Base-by-base conservation (phyloP, 345 rosid species). In the Salix purpurea region DNA sequence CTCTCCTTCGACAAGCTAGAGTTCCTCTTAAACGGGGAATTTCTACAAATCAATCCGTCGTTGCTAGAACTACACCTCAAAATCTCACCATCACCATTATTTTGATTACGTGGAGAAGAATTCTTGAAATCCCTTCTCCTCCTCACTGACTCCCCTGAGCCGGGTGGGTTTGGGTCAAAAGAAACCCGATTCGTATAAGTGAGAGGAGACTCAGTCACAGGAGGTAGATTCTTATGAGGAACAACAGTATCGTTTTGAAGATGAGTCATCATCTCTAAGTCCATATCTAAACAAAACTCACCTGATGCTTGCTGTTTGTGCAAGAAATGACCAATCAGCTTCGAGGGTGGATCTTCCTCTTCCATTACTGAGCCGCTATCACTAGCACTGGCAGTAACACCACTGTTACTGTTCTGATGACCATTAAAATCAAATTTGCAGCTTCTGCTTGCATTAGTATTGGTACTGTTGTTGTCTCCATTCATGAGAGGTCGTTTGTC, bases 241-340 rank as follows among this genome's bases (percentile, higher is more conserved):
- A 32, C 32, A 32, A 34, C 30, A 1, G 62, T 7, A 6, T 72
- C 73, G 68, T 58, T 72, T 48, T 85, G 88, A 37, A 90, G 89
- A 87, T 94, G 62, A 58, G 28, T 94, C 4, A 83, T 88, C 91
- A 92, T 94, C 68, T 85, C 88, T 61, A 88, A 78, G 80, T 94
- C 97, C 83, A 91, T 78, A 83, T 94, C 97, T n/a, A 94, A 77
- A 16, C 87, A 86, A 78, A 87, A 78, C 70, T 91, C 91, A 2
- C 97, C 91, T 18, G 95, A 91, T 54, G 91, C 95, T 74, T 82
- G 80, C 58, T 94, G 98, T 26, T 87, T 84, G 80, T 88, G 91
- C 70, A 92, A 82, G 78, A 94, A 92, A 83, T 85, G 90, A 61
- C 85, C 86, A 18, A 94, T 94, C 48, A 91, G 79, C 87, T 77